Conservation (phyloP, 2,329 filamentous ascomycete genomes). For the Pseudogymnoascus pannorum region DNA sequence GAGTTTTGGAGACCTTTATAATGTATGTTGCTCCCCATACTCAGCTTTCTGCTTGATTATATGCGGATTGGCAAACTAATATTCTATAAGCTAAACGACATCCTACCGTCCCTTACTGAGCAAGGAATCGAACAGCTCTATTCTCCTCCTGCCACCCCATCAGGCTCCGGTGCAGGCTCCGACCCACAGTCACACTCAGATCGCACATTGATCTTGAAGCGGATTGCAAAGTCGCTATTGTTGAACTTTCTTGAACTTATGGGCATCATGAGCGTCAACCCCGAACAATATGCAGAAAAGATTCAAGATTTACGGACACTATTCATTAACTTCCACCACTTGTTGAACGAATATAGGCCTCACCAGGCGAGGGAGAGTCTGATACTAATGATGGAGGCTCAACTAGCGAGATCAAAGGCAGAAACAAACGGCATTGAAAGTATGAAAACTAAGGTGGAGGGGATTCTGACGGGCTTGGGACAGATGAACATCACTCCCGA, state of each 20-base stretch:
- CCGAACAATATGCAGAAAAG: constrained; percentile 61
- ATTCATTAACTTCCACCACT: constrained; percentile 84
- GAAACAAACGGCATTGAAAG: constrained; percentile 65
- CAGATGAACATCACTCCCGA: not conserved
- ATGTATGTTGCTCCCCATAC: constrained; percentile 31
- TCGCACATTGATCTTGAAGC: constrained; percentile 62
- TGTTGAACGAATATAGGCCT: constrained; percentile 89
- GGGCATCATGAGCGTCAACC: constrained; percentile 61
- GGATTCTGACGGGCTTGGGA: constrained; percentile 44
- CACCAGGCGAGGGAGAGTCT: constrained; percentile 87
- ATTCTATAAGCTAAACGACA: constrained; percentile 44
- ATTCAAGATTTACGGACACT: constrained; percentile 72
- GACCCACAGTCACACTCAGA: constrained; percentile 40
- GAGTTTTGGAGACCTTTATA: constrained; percentile 64
- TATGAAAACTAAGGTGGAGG: constrained; percentile 64
- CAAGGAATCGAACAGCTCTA: constrained; percentile 67
- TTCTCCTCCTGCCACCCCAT: constrained; percentile 22
- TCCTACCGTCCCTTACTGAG: constrained; percentile 60
- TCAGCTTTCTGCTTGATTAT: not conserved
- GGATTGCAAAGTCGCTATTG: constrained; percentile 74
- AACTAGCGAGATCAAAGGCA: constrained; percentile 61
- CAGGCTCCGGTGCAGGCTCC: constrained; percentile 37
- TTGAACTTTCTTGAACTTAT: constrained; percentile 83
- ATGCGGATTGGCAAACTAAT: constrained; percentile 10
- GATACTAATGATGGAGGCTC: constrained; percentile 81